Percentiles rank a stretch among this genome's conserved stretches.
Conservation (phyloP, 1,139 yeast genomes). For the Hemisphaericaspora subhashii region DNA sequence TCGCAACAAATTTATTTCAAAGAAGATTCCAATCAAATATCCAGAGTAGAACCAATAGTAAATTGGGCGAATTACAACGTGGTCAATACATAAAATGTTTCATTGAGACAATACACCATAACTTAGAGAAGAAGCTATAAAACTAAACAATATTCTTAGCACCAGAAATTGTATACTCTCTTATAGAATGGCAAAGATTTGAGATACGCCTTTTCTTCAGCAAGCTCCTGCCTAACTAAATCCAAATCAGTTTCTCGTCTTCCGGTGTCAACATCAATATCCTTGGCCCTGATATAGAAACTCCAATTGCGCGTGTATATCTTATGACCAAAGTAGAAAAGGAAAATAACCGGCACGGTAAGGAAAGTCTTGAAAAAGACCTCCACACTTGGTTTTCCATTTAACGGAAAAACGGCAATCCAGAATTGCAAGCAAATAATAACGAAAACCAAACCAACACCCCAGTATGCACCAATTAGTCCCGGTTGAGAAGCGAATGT, state of each 20-base stretch:
- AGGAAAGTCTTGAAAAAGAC: conserved; percentile 62
- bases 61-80: too few species aligned
- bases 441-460: conserved; percentile 57
- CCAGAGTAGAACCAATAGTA: too few species aligned
- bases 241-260: conserved; percentile 69
- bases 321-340: conserved; percentile 58
- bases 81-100: too few species aligned
- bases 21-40: too few species aligned
- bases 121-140: too few species aligned
- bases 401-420: conserved; percentile 72
- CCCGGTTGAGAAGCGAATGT: conserved; percentile 74
- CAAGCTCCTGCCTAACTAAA: conserved; percentile 62
- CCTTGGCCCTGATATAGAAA: conserved; percentile 46
- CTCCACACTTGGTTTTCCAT: conserved; percentile 52
- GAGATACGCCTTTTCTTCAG: conserved; percentile 56
- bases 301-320: conserved; percentile 55
- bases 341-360: conserved; percentile 60
- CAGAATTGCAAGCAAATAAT: conserved; percentile 80
- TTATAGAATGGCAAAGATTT: conserved; percentile 52
- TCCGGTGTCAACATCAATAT: conserved; percentile 68
- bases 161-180: conserved; percentile 57
- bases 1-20: too few species aligned
- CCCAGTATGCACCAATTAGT: conserved; percentile 65
- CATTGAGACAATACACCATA: too few species aligned
- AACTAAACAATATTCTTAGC: too few species aligned